Evolutionary conservation across 768 basidiomycete genomes (phyloP).

Genomic region (Pisolithus orientalis): DNA sequence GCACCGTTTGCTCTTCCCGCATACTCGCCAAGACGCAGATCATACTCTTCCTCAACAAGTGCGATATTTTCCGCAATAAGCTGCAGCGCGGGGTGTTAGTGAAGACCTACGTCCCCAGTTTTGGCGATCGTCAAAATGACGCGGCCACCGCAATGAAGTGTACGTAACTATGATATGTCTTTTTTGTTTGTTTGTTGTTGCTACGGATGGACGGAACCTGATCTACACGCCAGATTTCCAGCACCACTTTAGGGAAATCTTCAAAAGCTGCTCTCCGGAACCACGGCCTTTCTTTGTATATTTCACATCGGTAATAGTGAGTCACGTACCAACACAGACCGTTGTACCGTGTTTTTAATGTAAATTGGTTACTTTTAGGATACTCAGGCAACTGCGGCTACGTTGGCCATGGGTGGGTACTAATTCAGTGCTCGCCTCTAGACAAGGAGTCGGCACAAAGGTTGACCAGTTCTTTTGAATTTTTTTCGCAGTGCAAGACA

Average conservation of each 20-base stretch:
- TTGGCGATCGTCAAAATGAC: conserved; percentile 68
- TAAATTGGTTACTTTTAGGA: conserved; percentile 40
- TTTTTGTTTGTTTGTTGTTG: too few relatives aligned
- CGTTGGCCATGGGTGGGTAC: conserved; percentile 56
- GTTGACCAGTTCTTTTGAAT: neutral
- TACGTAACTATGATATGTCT: conserved; percentile 26
- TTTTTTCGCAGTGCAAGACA: conserved; percentile 50
- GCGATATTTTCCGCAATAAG: conserved; percentile 68
- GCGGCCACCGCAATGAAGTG: conserved; percentile 63
- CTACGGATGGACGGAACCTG: too few relatives aligned
- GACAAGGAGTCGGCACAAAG: too few relatives aligned
- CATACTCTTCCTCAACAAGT: conserved; percentile 56
- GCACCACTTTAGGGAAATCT: conserved; percentile 73
- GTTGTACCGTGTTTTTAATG: neutral
- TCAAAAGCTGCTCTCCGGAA: conserved; percentile 53
- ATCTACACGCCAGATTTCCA: conserved; percentile 52
- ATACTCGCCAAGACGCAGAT: conserved; percentile 54
- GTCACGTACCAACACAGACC: conserved; percentile 19
- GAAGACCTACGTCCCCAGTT: conserved; percentile 65
- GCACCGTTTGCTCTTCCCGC: conserved; percentile 61
- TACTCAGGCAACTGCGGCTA: conserved; percentile 66
- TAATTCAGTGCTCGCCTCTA: neutral
- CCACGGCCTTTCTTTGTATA: conserved; percentile 48
- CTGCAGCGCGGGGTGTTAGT: conserved; percentile 60
- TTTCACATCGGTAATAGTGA: conserved; percentile 71